These are phyloP conservation scores for Zoysia japonica DNA, from an alignment of 176 grass and related monocot genomes.

Conservation along the genomic window DNA sequence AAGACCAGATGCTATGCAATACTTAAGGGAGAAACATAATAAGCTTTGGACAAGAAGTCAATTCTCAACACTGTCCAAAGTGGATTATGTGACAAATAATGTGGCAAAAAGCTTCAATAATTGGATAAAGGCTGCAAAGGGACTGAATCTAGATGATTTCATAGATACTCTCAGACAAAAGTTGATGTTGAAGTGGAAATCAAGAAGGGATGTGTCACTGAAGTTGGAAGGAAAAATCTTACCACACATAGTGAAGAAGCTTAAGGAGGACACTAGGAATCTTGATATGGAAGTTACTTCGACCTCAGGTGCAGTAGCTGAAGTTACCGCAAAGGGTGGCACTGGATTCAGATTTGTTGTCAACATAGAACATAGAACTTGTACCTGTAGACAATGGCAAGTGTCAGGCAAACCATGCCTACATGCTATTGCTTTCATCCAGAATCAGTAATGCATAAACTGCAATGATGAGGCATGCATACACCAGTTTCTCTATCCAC, in stretches of 20 bases:
- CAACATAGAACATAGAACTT: not conserved
- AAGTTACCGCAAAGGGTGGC: not conserved
- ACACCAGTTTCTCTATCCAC: too few species aligned
- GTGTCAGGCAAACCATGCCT: not conserved
- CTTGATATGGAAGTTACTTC: not conserved
- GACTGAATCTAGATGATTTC: too few species aligned
- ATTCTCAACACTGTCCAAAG: too few species aligned
- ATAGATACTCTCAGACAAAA: too few species aligned
- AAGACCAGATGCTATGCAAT: too few species aligned
- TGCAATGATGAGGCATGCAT: too few species aligned
- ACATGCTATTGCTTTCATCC: not conserved
- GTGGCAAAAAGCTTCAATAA: too few species aligned
- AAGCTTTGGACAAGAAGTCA: too few species aligned
- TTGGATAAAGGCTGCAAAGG: too few species aligned
- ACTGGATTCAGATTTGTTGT: not conserved
- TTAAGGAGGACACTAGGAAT: not conserved
- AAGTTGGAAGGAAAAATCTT: not conserved
- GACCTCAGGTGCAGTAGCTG: not conserved
- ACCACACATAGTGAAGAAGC: not conserved
- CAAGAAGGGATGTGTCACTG: not conserved
- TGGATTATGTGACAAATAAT: too few species aligned
- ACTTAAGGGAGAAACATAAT: too few species aligned
- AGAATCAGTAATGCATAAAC: too few species aligned
- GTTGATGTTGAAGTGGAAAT: not conserved
- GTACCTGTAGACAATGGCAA: not conserved